phyloP scores from a whole-genome alignment of 2,329 filamentous ascomycete species.

The Didymella lethalis region DNA sequence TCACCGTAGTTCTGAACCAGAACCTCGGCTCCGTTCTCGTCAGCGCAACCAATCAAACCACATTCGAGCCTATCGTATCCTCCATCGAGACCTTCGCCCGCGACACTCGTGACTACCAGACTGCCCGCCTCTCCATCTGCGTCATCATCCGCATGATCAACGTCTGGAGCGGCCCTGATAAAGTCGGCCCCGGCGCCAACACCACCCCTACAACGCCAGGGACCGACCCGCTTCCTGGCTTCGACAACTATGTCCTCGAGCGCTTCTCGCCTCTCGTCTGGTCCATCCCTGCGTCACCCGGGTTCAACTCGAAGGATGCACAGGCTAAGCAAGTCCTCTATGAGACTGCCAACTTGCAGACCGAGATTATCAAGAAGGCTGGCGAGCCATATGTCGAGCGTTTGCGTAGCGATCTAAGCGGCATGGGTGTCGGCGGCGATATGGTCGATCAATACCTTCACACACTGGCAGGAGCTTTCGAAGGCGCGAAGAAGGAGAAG shows the following conservation, averaged over 20 bases:
- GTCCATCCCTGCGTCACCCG: constrained; percentile 80
- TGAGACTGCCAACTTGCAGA: constrained; percentile 87
- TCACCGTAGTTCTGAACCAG: constrained; percentile 89
- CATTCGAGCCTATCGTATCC: constrained; percentile 85
- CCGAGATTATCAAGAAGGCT: constrained; percentile 88
- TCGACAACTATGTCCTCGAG: constrained; percentile 88
- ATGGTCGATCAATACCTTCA: constrained; percentile 71
- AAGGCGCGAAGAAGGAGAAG: constrained; percentile 50
- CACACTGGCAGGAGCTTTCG: constrained; percentile 46
- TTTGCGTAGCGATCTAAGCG: constrained; percentile 70
- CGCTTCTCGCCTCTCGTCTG: constrained; percentile 90
- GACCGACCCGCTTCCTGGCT: constrained; percentile 74
- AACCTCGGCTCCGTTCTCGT: constrained; percentile 88
- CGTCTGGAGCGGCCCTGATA: constrained; percentile 89
- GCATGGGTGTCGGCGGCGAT: constrained; percentile 71
- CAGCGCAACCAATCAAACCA: constrained; percentile 81
- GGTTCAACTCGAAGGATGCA: constrained; percentile 85
- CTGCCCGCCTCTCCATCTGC: constrained; percentile 78
- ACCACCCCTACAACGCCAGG: constrained; percentile 59
- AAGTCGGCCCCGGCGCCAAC: constrained; percentile 47
- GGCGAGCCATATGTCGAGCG: constrained; percentile 80
- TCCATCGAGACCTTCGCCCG: constrained; percentile 86
- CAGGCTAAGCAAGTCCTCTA: constrained; percentile 87
- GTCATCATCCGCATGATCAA: constrained; percentile 83
- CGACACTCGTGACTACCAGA: constrained; percentile 73